Evolutionary conservation across 2,329 filamentous ascomycete species (phyloP).

Genomic region (Botrytis pseudocinerea): DNA sequence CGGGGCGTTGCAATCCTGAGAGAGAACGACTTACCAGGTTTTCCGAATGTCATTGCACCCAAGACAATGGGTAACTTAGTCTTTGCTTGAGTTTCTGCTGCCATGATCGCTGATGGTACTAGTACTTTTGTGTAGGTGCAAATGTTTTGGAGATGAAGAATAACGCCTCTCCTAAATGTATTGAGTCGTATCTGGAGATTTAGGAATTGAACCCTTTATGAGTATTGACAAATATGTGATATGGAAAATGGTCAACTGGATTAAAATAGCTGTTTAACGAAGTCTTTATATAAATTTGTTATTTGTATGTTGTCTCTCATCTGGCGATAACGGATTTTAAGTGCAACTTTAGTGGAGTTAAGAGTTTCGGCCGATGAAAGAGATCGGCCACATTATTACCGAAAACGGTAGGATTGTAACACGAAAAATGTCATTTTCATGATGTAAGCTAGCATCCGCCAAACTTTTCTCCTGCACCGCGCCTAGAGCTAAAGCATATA

Average conservation of each 20-base stretch:
- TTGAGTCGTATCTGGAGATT: neutral
- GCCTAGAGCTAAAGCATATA: slow-evolving; percentile 44
- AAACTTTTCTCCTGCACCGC: neutral
- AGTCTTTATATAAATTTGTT: neutral
- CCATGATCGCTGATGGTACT: neutral
- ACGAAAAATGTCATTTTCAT: neutral
- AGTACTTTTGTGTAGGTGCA: neutral
- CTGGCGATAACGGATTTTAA: slow-evolving; percentile 13
- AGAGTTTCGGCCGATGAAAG: slow-evolving; percentile 3
- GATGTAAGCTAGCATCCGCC: neutral
- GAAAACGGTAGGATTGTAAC: neutral
- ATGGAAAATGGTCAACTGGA: neutral
- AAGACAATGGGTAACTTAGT: slow-evolving; percentile 28
- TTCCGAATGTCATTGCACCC: slow-evolving; percentile 35
- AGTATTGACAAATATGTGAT: neutral
- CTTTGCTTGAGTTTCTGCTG: slow-evolving; percentile 1
- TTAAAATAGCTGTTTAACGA: neutral
- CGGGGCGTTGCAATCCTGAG: neutral
- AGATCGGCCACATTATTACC: neutral
- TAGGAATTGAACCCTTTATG: neutral
- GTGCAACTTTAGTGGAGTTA: neutral
- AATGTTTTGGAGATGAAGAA: neutral
- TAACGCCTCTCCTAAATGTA: neutral
- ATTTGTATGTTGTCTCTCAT: neutral
- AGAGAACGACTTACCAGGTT: slow-evolving; percentile 2